These are phyloP conservation scores for Leccinum boreale DNA, from an alignment of 768 basidiomycete species.

Conservation along the genomic window DNA sequence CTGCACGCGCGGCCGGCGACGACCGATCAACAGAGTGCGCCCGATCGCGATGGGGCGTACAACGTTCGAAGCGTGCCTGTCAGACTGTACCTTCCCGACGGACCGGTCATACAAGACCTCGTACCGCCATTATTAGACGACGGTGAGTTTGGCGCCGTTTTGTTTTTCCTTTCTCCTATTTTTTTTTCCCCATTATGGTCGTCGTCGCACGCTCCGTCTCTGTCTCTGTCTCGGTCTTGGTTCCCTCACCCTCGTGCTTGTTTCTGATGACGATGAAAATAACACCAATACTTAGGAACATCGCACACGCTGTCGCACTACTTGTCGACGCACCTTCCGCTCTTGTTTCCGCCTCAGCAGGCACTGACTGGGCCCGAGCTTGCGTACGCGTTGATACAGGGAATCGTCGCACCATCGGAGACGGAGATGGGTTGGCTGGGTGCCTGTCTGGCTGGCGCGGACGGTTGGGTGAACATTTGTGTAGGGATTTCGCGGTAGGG, in stretches of 20 bases:
- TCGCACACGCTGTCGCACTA: constrained; percentile 68
- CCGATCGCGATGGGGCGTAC: constrained; percentile 82
- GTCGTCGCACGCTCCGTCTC: background rate
- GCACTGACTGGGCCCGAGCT: constrained; percentile 42
- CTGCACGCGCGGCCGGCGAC: constrained; percentile 64
- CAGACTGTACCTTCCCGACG: constrained; percentile 85
- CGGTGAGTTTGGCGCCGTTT: constrained; percentile 43
- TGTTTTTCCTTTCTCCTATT: background rate
- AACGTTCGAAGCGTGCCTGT: constrained; percentile 86
- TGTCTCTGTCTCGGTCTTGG: background rate
- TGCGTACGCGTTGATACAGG: constrained; percentile 82
- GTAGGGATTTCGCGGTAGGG: constrained; percentile 48
- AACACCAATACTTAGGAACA: constrained; percentile 49
- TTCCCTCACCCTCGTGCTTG: background rate
- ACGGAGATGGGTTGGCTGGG: constrained; percentile 95
- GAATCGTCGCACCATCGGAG: constrained; percentile 77
- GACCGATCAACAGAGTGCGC: constrained; percentile 48
- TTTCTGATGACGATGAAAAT: background rate
- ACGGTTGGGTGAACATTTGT: constrained; percentile 94
- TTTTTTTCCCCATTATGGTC: background rate
- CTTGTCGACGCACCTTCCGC: constrained; percentile 71
- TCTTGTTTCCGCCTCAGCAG: constrained; percentile 65
- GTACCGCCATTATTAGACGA: constrained; percentile 77
- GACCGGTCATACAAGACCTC: constrained; percentile 88
- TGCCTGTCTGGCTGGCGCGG: constrained; percentile 85